Evolutionary conservation across 2,329 filamentous ascomycete species (phyloP).

Genomic region (Periconia sp.): DNA sequence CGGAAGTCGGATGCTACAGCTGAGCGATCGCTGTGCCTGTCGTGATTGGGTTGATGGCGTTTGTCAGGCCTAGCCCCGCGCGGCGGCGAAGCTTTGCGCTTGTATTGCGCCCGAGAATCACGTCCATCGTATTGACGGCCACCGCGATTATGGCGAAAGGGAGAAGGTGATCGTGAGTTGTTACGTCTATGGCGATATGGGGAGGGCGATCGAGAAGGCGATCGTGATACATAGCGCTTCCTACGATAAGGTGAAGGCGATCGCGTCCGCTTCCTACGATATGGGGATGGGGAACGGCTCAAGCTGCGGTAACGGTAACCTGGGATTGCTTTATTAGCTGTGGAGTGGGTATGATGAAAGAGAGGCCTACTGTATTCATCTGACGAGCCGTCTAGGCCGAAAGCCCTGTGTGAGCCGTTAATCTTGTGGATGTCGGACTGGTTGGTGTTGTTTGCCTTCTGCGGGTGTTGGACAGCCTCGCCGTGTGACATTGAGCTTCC

Average conservation of each 20-base stretch:
- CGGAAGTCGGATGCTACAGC: slow-evolving; percentile 36
- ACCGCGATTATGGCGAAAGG: slow-evolving; percentile 23
- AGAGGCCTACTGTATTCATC: slow-evolving; percentile 20
- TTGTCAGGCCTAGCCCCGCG: slow-evolving; percentile 54
- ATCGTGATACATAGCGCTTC: slow-evolving; percentile 16
- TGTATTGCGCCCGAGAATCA: slow-evolving; percentile 41
- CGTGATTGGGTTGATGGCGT: slow-evolving; percentile 49
- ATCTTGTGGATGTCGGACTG: slow-evolving; percentile 31
- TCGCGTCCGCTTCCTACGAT: slow-evolving; percentile 6
- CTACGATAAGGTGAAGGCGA: slow-evolving; percentile 13
- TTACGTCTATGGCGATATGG: slow-evolving; percentile 28
- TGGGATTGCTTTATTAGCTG: slow-evolving; percentile 7
- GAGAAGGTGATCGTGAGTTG: slow-evolving; percentile 29
- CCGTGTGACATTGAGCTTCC: slow-evolving; percentile 33
- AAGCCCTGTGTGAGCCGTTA: slow-evolving; percentile 38
- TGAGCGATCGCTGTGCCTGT: slow-evolving; percentile 47
- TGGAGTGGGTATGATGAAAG: background rate
- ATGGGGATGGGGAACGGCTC: slow-evolving; percentile 33
- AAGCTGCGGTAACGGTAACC: slow-evolving; percentile 20
- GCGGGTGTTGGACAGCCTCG: slow-evolving; percentile 28
- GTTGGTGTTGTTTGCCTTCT: slow-evolving; percentile 39
- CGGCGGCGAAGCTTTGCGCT: slow-evolving; percentile 46
- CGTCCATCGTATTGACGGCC: slow-evolving; percentile 23
- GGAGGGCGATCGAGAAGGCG: slow-evolving; percentile 18
- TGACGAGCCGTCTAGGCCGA: slow-evolving; percentile 29